Percentiles rank a stretch among this genome's conserved stretches.
These are phyloP conservation scores for Rhododendron simsii DNA, from an alignment of 148 eudicot genomes.

Conservation along the genomic window DNA sequence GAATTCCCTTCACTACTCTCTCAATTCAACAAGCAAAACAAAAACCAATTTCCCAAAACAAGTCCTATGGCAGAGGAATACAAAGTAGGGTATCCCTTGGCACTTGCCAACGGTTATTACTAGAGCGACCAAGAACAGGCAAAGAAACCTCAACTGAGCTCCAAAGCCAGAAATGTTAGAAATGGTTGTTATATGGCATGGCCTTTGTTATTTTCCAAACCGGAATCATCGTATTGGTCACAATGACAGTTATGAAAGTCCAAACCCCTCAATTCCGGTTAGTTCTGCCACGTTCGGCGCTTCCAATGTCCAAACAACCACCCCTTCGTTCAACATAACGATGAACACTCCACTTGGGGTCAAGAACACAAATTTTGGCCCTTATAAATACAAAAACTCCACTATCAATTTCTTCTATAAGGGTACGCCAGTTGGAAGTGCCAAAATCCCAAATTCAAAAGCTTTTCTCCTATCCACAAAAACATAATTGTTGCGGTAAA, in stretches of 20 bases:
- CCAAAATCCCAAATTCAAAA: not conserved
- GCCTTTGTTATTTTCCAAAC: conserved; percentile 10
- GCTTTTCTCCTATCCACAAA: not conserved
- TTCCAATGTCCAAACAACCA: not conserved
- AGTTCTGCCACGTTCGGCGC: not conserved
- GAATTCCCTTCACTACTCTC: too few relatives aligned
- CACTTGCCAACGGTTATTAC: not conserved
- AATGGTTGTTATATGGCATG: not conserved
- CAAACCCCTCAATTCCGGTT: conserved; percentile 15
- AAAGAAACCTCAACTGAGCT: not conserved
- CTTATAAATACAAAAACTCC: not conserved
- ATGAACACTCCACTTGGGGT: conserved; percentile 10
- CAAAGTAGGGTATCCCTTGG: not conserved
- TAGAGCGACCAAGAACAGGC: not conserved
- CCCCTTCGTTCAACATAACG: not conserved
- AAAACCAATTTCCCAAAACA: too few relatives aligned
- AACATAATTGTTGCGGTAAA: not conserved
- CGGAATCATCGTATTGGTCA: not conserved
- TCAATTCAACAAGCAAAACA: too few relatives aligned
- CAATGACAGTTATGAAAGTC: conserved; percentile 12
- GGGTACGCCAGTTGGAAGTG: not conserved
- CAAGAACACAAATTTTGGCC: conserved; percentile 16
- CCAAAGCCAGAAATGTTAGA: conserved; percentile 13
- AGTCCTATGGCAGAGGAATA: too few relatives aligned
- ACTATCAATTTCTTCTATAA: not conserved